A percentile compares a stretch with the other conserved stretches of the same genome.
Evolutionary conservation across 202 grass and related monocot species (phyloP).

Genomic region (Digitaria exilis): DNA sequence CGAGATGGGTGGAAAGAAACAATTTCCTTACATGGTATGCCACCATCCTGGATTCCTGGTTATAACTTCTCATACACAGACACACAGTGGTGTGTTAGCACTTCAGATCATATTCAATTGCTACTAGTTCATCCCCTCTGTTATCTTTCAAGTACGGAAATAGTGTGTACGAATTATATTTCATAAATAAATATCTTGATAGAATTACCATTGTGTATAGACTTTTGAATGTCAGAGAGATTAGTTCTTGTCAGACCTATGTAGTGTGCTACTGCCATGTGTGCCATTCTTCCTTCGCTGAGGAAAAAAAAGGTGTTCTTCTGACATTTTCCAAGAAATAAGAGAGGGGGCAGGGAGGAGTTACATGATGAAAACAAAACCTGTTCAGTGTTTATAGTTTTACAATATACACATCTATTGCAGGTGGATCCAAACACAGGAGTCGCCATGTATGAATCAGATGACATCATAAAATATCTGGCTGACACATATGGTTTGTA

Average conservation of each 20-base stretch:
- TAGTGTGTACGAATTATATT: not conserved
- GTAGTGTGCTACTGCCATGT: not conserved
- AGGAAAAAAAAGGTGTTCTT: not conserved
- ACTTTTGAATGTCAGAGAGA: not conserved
- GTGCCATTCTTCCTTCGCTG: not conserved
- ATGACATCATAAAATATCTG: conserved; percentile 92
- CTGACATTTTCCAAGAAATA: not conserved
- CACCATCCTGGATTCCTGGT: conserved; percentile 21
- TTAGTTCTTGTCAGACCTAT: not conserved
- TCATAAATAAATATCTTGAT: not conserved
- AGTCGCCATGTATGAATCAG: conserved; percentile 92
- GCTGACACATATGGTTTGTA: conserved; percentile 72
- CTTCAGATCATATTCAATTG: not conserved
- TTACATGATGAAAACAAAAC: not conserved
- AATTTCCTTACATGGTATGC: conserved; percentile 96
- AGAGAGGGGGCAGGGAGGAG: not conserved
- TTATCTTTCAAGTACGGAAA: not conserved
- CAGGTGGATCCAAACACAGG: conserved; percentile 98
- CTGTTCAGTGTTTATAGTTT: not conserved
- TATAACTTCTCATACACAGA: not conserved
- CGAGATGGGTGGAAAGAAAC: conserved; percentile 91
- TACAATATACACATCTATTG: conserved; percentile 14
- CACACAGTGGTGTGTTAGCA: not conserved
- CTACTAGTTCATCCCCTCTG: not conserved
- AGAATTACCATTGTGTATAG: not conserved